A percentile compares a stretch with the other conserved stretches of the same genome.
phyloP scores from a whole-genome alignment of 192 early-diverging fungal genomes.

The Backusella macrospora region DNA sequence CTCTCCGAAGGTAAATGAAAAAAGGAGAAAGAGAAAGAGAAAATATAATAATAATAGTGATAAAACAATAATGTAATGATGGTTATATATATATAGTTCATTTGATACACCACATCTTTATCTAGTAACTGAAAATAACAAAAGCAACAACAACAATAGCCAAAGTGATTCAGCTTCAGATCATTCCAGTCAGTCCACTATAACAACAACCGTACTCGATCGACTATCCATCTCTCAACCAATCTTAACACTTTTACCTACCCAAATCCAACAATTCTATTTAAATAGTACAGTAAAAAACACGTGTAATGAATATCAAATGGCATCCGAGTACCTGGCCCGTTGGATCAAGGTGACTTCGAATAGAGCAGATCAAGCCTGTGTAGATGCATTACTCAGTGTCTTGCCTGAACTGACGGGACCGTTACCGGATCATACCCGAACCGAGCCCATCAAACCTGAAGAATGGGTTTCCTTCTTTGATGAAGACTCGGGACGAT shows the following conservation, averaged over 20 bases:
- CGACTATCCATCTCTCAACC: conserved; percentile 57
- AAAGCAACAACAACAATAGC: neutral
- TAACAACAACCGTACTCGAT: conserved; percentile 40
- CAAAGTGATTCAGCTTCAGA: conserved; percentile 36
- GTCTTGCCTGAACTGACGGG: neutral
- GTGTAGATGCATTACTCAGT: neutral
- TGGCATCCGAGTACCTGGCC: conserved; percentile 71
- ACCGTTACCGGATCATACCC: conserved; percentile 29
- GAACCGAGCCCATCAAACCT: conserved; percentile 55
- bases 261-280: conserved; percentile 53
- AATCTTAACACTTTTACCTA: conserved; percentile 51
- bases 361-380: neutral
- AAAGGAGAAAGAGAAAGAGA: no score
- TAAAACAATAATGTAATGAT: no score
- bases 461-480: conserved; percentile 75
- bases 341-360: conserved; percentile 52
- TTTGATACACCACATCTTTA: neutral
- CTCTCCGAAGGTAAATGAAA: conserved; percentile 13
- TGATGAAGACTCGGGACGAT: conserved; percentile 48
- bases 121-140: neutral
- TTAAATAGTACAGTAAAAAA: conserved; percentile 53
- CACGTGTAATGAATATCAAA: conserved; percentile 70
- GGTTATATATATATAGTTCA: conserved; percentile 3
- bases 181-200: conserved; percentile 53
- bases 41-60: no score